phyloP scores from a whole-genome alignment of 2,329 filamentous ascomycete genomes.

The Phialophora expanda region DNA sequence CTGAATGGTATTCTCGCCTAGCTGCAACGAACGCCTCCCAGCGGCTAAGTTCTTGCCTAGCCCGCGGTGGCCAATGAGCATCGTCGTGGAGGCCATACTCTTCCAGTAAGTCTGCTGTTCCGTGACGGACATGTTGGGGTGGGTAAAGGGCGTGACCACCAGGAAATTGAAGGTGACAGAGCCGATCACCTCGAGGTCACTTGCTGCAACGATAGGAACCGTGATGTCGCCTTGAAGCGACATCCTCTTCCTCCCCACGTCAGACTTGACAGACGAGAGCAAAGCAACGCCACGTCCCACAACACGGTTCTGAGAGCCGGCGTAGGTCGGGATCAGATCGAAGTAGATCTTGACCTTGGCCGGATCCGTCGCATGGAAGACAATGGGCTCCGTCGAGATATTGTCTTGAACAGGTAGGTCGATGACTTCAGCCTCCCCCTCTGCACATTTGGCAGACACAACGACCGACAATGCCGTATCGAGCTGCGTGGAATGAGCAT shows the following conservation, averaged over 20 bases:
- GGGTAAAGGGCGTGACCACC: constrained; percentile 90
- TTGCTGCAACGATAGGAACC: constrained; percentile 85
- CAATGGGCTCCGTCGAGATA: constrained; percentile 89
- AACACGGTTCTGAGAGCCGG: constrained; percentile 77
- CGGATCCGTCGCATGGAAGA: constrained; percentile 79
- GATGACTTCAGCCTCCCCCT: constrained; percentile 84
- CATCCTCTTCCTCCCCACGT: constrained; percentile 82
- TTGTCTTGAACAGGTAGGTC: constrained; percentile 94
- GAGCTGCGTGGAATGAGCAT: constrained; percentile 89
- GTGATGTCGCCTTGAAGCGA: constrained; percentile 90
- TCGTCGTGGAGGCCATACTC: constrained; percentile 84
- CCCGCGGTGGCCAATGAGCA: constrained; percentile 75
- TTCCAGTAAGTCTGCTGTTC: constrained; percentile 96
- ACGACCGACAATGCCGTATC: constrained; percentile 93
- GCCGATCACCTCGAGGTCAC: constrained; percentile 85
- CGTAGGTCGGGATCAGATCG: constrained; percentile 94
- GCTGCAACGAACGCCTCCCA: constrained; percentile 82
- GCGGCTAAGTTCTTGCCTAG: constrained; percentile 86
- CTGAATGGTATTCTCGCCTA: constrained; percentile 93
- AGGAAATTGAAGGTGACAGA: constrained; percentile 96
- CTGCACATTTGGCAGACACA: constrained; percentile 81
- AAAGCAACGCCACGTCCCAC: constrained; percentile 88
- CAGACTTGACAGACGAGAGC: constrained; percentile 82
- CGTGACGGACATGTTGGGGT: constrained; percentile 91
- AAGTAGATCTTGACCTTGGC: constrained; percentile 87